A percentile compares a stretch with the other conserved stretches of the same genome.
Evolutionary conservation across 2,329 filamentous ascomycete genomes (phyloP).

Genomic region (Colletotrichum neosansevieriae): DNA sequence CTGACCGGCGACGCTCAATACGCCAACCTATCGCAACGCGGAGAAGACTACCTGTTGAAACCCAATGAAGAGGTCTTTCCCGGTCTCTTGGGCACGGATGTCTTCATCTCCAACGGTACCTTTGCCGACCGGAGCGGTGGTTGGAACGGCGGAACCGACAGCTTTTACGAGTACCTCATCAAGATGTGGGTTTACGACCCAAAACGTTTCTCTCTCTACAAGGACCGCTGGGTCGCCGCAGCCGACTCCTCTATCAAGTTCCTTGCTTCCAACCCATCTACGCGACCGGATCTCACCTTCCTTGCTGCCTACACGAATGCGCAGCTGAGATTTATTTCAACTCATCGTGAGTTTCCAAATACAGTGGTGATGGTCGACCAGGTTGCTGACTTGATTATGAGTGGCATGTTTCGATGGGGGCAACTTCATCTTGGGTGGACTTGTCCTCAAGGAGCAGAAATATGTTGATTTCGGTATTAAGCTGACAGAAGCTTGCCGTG

Average conservation of each 20-base stretch:
- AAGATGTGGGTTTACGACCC: constrained; percentile 91
- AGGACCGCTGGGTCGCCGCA: constrained; percentile 80
- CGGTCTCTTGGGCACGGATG: constrained; percentile 77
- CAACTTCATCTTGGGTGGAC: constrained; percentile 85
- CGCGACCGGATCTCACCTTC: constrained; percentile 76
- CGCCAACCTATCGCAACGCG: constrained; percentile 73
- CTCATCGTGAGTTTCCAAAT: constrained; percentile 58
- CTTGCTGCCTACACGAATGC: constrained; percentile 67
- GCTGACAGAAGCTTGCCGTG: constrained; percentile 79
- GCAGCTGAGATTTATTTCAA: constrained; percentile 57
- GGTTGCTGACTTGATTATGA: constrained; percentile 54
- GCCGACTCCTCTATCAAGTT: constrained; percentile 81
- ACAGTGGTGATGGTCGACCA: background rate
- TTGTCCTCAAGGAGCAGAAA: constrained; percentile 72
- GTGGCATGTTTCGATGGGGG: constrained; percentile 88
- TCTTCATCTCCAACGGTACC: constrained; percentile 73
- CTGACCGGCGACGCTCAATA: constrained; percentile 77
- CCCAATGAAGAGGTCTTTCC: constrained; percentile 80
- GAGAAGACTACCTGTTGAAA: constrained; percentile 76
- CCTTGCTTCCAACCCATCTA: constrained; percentile 74
- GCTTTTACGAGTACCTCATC: constrained; percentile 90
- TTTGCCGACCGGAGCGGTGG: constrained; percentile 78
- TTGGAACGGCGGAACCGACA: constrained; percentile 83
- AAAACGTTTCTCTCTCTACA: constrained; percentile 71
- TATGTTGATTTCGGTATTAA: constrained; percentile 81